Evolutionary conservation across 495 filamentous ascomycete genomes (phyloP), one percentile per base, ranked within the genome.

Genomic region (Terfezia boudieri): DNA sequence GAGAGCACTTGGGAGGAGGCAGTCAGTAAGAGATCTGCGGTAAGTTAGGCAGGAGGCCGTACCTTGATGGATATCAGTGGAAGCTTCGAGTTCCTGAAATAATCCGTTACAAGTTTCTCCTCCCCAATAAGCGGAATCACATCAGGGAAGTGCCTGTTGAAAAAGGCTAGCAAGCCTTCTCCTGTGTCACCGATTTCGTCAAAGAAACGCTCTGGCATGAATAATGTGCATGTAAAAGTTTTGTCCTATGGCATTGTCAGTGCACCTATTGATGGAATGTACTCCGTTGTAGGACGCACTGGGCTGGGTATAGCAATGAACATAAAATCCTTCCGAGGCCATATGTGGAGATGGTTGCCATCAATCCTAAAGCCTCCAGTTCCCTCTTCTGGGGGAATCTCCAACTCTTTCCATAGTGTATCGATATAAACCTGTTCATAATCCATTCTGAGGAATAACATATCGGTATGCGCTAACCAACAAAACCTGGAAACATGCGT

Each of bases 361-460:
- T 83, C 86, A 54, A 95, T 84, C 36, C 71, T 70, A 65, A 88
- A 99, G 57, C 71, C 74, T 32, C 74, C 73, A 10, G 72, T 69
- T 20, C 68, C 58, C 12, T 71, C 63, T 0, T 72, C 68, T 0
- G 83, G 74, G 2, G 75, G 71, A 56, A 99, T 89, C 46, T 78
- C 80, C 65, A 95, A 94, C 60, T 99, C 92, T 69, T 90, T 94
- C 90, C 90, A 99, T 9, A 96, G 69, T 0, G 89, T 89, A 66
- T 94, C 87, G 67, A 99, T 87, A 64, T 99, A 99, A 62, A 87
- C 78, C 65, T 99, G 90, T 56, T 88, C 75, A 62, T 94, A 96
- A 64, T 85, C 75, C 73, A 96, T 83, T 7, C 84, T 77, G 14
- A 22, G 12, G 26, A 51, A 51, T 32, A 32, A 7, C 26, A 32